phyloP scores from a whole-genome alignment of 139 green algal genomes.

The Chlorella sorokiniana region DNA sequence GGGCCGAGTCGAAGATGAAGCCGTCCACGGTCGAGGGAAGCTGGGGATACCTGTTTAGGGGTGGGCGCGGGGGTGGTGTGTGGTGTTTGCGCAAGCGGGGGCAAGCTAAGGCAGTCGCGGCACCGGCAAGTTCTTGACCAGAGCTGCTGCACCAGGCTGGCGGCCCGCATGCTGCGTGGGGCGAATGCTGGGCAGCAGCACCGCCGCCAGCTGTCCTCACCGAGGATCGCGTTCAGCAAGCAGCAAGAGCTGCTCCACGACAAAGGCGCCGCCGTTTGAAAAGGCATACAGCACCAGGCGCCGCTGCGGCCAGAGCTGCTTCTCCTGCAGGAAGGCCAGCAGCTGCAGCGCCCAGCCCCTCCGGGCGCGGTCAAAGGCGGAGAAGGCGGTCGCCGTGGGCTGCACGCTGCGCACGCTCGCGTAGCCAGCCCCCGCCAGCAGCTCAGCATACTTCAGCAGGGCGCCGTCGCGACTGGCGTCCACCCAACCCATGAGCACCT shows the following conservation, averaged over 20 bases:
- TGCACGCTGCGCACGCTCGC: slow-evolving; percentile 12
- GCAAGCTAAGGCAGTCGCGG: too few species aligned
- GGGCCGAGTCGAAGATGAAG: slow-evolving; percentile 32
- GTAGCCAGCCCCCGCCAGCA: slow-evolving; percentile 12
- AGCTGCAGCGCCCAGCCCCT: slow-evolving; percentile 5
- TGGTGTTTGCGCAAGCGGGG: neutral
- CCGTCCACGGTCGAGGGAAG: neutral
- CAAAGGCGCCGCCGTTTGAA: slow-evolving; percentile 33
- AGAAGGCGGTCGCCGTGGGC: slow-evolving; percentile 11
- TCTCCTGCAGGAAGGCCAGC: slow-evolving; percentile 1
- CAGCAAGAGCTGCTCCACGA: slow-evolving; percentile 34
- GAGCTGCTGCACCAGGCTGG: too few species aligned
- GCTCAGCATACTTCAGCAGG: slow-evolving; percentile 30
- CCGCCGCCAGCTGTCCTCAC: neutral
- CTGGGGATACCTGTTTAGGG: neutral
- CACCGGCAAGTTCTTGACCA: too few species aligned
- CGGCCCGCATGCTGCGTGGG: too few species aligned
- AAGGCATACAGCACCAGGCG: slow-evolving; percentile 24
- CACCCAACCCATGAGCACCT: slow-evolving; percentile 29
- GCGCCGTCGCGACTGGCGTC: slow-evolving; percentile 1
- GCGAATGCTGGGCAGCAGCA: neutral
- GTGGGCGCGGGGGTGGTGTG: neutral
- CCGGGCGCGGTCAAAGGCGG: neutral
- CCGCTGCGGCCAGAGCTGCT: slow-evolving; percentile 9
- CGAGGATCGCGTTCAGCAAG: neutral